A percentile compares a stretch with the other conserved stretches of the same genome.
These are phyloP conservation scores for Stylosanthes scabra DNA, from an alignment of 331 rosid species.

Conservation along the genomic window DNA sequence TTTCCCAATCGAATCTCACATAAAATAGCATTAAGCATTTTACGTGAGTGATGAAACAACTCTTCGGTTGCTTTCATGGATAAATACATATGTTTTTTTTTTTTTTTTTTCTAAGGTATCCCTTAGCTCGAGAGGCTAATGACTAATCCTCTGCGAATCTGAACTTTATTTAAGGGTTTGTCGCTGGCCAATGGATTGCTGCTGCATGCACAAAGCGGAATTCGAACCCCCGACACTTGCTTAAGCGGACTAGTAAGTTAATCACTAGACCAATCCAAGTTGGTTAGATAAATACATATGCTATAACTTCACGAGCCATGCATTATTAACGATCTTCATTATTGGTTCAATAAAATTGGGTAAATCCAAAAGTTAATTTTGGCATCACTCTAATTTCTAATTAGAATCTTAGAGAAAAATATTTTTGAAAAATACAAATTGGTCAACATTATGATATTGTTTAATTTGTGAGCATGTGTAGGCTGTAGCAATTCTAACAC, in stretches of 20 bases:
- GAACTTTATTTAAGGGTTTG: too few species aligned
- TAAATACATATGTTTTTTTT: too few species aligned
- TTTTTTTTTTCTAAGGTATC: too few species aligned
- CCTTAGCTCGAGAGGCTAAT: too few species aligned
- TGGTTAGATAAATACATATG: too few species aligned
- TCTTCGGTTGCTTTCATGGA: not conserved
- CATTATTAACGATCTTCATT: not conserved
- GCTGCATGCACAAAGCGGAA: too few species aligned
- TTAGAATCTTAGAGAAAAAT: not conserved
- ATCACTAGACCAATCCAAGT: too few species aligned
- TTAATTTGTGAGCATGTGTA: not conserved
- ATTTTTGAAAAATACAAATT: not conserved
- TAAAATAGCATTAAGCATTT: not conserved
- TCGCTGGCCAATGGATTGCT: too few species aligned
- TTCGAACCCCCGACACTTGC: too few species aligned
- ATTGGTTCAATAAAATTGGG: slow-evolving; percentile 33
- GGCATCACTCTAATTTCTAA: not conserved
- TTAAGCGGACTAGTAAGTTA: too few species aligned
- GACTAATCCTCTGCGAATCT: too few species aligned
- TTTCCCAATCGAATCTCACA: not conserved
- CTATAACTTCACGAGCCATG: slow-evolving; percentile 29
- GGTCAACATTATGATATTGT: not conserved
- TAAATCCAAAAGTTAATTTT: slow-evolving; percentile 20
- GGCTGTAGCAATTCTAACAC: not conserved
- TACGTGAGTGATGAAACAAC: slow-evolving; percentile 9